These are phyloP conservation scores for Salvia rosmarinus DNA, from an alignment of 257 asterid genomes.

Conservation along the genomic window DNA sequence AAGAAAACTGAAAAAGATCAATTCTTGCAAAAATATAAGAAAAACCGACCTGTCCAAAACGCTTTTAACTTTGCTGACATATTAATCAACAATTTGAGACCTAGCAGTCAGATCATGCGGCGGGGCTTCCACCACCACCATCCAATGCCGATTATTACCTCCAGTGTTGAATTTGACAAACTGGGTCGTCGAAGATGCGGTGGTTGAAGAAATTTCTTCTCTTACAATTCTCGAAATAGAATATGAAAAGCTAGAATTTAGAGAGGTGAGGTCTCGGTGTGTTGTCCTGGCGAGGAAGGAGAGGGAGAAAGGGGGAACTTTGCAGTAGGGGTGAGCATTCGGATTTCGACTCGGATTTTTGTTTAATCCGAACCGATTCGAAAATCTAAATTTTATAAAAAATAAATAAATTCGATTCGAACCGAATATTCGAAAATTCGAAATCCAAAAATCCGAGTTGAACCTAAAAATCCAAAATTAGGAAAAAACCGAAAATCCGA, in stretches of 20 bases:
- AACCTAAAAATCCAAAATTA: too few species aligned
- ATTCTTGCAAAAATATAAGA: not conserved
- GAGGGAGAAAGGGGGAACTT: slow-evolving; percentile 26
- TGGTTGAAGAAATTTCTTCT: slow-evolving; percentile 30
- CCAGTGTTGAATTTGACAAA: slow-evolving; percentile 11
- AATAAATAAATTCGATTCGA: too few species aligned
- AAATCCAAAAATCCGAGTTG: too few species aligned
- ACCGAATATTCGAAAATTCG: too few species aligned
- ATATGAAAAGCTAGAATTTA: slow-evolving; percentile 34
- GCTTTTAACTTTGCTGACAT: slow-evolving; percentile 59
- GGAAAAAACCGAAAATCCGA: too few species aligned
- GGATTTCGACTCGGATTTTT: too few species aligned
- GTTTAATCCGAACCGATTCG: too few species aligned
- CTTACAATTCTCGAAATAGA: slow-evolving; percentile 32
- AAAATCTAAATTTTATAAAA: too few species aligned
- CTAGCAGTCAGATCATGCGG: slow-evolving; percentile 47
- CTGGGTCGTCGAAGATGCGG: slow-evolving; percentile 32
- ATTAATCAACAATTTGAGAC: slow-evolving; percentile 68
- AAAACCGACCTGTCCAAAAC: slow-evolving; percentile 68
- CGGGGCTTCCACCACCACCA: slow-evolving; percentile 72
- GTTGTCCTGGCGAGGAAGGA: slow-evolving; percentile 33
- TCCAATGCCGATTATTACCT: slow-evolving; percentile 61
- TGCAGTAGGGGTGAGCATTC: slow-evolving; percentile 14
- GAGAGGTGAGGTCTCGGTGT: slow-evolving; percentile 6
- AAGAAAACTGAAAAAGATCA: slow-evolving; percentile 2